These are phyloP conservation scores for Pinus tabuliformis DNA, from an alignment of 75 land plant genomes.

Conservation along the genomic window DNA sequence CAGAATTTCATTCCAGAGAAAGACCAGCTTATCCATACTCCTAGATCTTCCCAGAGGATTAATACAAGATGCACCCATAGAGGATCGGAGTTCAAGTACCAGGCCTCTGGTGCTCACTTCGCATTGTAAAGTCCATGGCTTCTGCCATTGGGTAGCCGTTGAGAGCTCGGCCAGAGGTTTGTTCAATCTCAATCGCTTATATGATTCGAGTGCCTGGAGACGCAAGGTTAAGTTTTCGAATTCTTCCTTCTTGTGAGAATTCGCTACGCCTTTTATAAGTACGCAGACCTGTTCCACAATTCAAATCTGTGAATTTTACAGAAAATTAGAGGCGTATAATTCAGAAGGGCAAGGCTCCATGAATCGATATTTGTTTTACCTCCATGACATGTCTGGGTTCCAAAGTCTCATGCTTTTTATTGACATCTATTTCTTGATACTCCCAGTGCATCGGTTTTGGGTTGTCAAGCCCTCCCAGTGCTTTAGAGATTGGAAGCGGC, in stretches of 20 bases:
- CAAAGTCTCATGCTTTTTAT: slow-evolving; percentile 43
- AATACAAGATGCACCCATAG: slow-evolving; percentile 21
- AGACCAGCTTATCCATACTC: slow-evolving; percentile 6
- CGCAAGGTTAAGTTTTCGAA: slow-evolving; percentile 42
- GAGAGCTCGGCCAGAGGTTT: slow-evolving; percentile 27
- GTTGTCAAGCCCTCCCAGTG: slow-evolving; percentile 2
- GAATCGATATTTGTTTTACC: slow-evolving; percentile 29
- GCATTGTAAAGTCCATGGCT: slow-evolving; percentile 67
- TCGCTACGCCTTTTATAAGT: slow-evolving; percentile 30
- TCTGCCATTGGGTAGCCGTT: slow-evolving; percentile 48
- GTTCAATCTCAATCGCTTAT: slow-evolving; percentile 56
- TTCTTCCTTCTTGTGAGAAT: slow-evolving; percentile 5
- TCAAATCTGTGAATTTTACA: not conserved
- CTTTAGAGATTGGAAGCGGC: slow-evolving; percentile 7
- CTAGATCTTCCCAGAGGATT: slow-evolving; percentile 31
- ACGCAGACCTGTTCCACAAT: slow-evolving; percentile 59
- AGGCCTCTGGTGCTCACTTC: slow-evolving; percentile 73
- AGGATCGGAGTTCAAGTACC: slow-evolving; percentile 42
- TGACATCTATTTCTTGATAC: slow-evolving; percentile 43
- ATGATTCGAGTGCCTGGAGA: slow-evolving; percentile 45
- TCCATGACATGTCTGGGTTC: slow-evolving; percentile 66
- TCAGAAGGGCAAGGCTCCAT: not conserved
- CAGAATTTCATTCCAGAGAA: slow-evolving; percentile 68
- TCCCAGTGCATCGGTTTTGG: slow-evolving; percentile 45
- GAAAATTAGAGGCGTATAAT: too few species aligned